Evolutionary conservation across 2,329 filamentous ascomycete species (phyloP), one percentile per base, ranked within the genome.

Genomic region (Stemphylium beticola): DNA sequence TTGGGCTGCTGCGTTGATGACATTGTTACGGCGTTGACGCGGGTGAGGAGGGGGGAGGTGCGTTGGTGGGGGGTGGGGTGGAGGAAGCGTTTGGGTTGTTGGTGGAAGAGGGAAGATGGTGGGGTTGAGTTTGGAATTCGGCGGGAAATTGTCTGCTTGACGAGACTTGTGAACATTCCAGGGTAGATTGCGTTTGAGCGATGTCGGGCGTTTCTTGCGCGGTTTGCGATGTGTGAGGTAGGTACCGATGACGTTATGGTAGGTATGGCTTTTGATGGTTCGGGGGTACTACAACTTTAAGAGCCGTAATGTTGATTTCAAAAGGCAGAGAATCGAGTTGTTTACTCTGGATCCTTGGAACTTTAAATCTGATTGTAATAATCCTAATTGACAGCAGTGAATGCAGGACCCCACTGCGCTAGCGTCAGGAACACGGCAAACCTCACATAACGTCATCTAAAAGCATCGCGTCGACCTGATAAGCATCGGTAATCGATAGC

Each of bases 1-100:
- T 61, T 61, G 12, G 64, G 60, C 9, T 29, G 26, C 26, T 29
- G 26, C 18, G 49, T 60, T 42, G 55, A 53, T 37, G 47, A 40
- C 53, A 58, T 65, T 41, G 42, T 60, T 48, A 43, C 43, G 33
- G 39, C 26, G 33, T 56, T 58, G 47, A 59, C 43, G 45, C 40
- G 45, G 36, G 46, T 12, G n/a, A 60, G 15, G 32, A 57, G 50
- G 4, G 42, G 17, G 3, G 57, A 60, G 18, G 50, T 14, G 4
- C 12, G 26, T 9, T 8, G 20, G 26, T 7, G n/a, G 8, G 5
- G 24, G 2, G 36, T 55, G 22, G 10, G 31, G 41, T 44, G 26
- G 20, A 43, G 26, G 3, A 4, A 10, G 9, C 20, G 49, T 20
- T 38, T 22, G 29, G 12, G 12, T 26, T 5, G 5, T 29, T 29